Evolutionary conservation across 192 early-diverging fungal genomes (phyloP), one percentile per base, ranked within the genome.

Genomic region (Coemansia sp.): DNA sequence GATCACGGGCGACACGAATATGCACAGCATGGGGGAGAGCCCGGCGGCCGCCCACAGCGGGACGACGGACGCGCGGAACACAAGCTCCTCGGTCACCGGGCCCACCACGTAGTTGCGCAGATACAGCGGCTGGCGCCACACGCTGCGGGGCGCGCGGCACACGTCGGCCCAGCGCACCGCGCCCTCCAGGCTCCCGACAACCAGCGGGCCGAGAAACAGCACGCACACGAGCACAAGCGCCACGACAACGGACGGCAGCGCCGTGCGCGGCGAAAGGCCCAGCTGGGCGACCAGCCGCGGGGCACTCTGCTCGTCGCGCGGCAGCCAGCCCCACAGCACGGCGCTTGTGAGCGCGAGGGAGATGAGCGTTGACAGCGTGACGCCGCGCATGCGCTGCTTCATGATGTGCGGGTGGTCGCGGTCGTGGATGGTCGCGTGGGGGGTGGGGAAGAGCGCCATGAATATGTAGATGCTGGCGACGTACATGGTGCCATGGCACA

Each of bases 381-480:
- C 74, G 8, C 68, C 74, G 10, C 45, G 53, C 22, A 64, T 71
- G 12, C 74, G 62, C 32, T 47, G 74, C 21, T 24, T 9, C 35
- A 77, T 71, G 12, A 77, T 65, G 25, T 44, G 60, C 45, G 74
- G 74, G 33, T 71, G 60, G 35, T 77, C 58, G 31, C 74, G 68
- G 53, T 64, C 61, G 53, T 63, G 65, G 3, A 61, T 50, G 2
- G 57, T 52, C 0, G 31, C 61, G n/a, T 32, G 32, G 3, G 59
- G 25, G 18, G 23, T 35, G 10, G 62, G 43, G 21, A 48, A 31
- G 23, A 77, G 27, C 14, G 61, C 61, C 32, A 53, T 56, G 22
- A 62, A 58, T 4, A 43, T 6, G 49, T 77, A 77, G 7, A 77
- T 71, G 25, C 60, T 48, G 25, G 29, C 57, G 2, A 77, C 74